Evolutionary conservation across 805 yeast species (phyloP), one percentile per base, ranked within the genome.

Genomic region (Danielia reshetovae): DNA sequence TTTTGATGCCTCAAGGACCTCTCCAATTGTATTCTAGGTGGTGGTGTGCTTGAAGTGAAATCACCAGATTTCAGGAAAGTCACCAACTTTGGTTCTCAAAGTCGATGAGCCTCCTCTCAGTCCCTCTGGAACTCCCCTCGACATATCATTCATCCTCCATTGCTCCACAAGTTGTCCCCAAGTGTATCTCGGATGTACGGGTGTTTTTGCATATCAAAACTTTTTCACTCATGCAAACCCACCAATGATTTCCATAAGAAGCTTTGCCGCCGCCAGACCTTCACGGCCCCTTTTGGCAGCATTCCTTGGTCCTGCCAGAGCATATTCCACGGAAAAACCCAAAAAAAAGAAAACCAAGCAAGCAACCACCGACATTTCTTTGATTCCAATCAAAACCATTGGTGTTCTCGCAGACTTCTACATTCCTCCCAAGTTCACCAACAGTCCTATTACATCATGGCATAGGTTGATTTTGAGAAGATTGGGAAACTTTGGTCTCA

Each of bases 401-500:
- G 68, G 68, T 4, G 68, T 63, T 8, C 52, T 67, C 50, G 65
- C 70, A 11, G 70, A 66, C 43, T 66, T 62, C 47, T 67, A 67
- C 44, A 48, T 66, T 17, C 71, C 73, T 10, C 73, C 73, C 7
- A 52, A 46, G 32, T 46, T 62, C 37, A 24, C 39, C 40, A 22
- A 36, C 33, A 15, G 43, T 24, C 47, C 47, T 6, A 39, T 65
- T 23, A 51, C 48, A 17, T 59, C 52, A 49, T 72, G 65, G 76
- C 73, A 42, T 43, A 55, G 48, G 39, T 68, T 77, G 22, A 42
- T 82, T 2, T 57, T 76, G 46, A 75, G 87, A 59, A 74, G 82
- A 47, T 60, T 83, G 27, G 88, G 81, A 7, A 57, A 77, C 31
- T 77, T 80, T 49, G 81, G 86, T 24, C 72, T 77, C 54, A 84